These are phyloP conservation scores for Trichomonascaceae sp. DNA, from an alignment of 1,139 yeast species.

Conservation along the genomic window DNA sequence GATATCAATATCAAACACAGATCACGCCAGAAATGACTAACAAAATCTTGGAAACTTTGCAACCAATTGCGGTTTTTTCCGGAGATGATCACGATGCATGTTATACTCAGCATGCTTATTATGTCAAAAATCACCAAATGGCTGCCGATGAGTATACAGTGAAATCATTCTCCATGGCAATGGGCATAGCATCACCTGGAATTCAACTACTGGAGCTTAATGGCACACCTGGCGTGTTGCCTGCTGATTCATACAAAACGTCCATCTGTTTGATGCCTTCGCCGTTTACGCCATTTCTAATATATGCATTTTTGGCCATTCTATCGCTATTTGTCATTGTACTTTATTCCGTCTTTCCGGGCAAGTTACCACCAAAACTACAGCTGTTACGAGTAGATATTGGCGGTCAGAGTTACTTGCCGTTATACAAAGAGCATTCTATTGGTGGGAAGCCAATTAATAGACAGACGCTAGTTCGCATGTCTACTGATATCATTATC, in stretches of 20 bases:
- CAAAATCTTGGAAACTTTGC: conserved; percentile 47
- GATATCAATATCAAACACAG: conserved; percentile 75
- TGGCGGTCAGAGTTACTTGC: conserved; percentile 1
- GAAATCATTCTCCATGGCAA: conserved; percentile 87
- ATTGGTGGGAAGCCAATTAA: neutral
- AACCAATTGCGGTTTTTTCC: conserved; percentile 68
- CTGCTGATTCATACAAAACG: conserved; percentile 38
- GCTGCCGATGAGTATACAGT: conserved; percentile 66
- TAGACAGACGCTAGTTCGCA: neutral
- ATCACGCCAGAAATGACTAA: conserved; percentile 53
- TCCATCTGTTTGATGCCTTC: conserved; percentile 65
- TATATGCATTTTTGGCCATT: conserved; percentile 25
- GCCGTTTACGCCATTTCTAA: conserved; percentile 48
- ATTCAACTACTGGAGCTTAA: conserved; percentile 67
- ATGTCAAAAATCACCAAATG: conserved; percentile 7
- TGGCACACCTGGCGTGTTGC: conserved; percentile 12
- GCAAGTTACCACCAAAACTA: neutral
- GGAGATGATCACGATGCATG: conserved; percentile 99
- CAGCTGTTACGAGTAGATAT: neutral
- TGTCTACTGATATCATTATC: neutral
- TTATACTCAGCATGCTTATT: conserved; percentile 57
- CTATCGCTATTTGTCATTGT: conserved; percentile 16
- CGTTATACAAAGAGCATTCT: conserved; percentile 3
- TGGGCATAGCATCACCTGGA: conserved; percentile 82
- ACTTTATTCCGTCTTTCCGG: conserved; percentile 6